Percentiles rank a stretch among this genome's conserved stretches.
Evolutionary conservation across 306 rosid species (phyloP).

Genomic region (Glycine soja): DNA sequence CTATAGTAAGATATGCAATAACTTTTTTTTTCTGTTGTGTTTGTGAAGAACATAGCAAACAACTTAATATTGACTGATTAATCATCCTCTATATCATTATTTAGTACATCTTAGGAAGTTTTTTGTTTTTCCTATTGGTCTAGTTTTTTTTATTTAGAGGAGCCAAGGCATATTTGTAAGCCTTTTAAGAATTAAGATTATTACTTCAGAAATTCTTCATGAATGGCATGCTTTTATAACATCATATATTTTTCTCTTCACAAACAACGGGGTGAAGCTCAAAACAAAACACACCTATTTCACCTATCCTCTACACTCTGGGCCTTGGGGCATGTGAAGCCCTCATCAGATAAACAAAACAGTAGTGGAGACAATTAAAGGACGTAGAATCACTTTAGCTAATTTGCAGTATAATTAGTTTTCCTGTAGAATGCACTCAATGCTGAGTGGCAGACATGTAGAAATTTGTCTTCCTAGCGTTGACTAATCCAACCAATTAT

Average conservation of each 20-base stretch:
- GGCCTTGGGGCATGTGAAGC: too few relatives aligned
- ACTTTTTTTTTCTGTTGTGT: neutral
- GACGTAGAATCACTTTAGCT: neutral
- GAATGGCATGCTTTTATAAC: neutral
- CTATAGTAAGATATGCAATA: conserved; percentile 28
- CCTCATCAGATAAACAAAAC: neutral
- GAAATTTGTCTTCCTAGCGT: neutral
- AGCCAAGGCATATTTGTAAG: neutral
- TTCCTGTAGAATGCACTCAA: neutral
- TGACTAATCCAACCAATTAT: neutral
- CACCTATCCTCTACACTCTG: neutral
- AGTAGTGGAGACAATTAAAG: neutral
- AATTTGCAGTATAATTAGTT: neutral
- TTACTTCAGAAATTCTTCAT: neutral
- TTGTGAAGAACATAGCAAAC: conserved; percentile 7
- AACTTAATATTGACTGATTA: neutral
- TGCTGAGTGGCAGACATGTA: neutral
- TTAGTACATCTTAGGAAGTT: neutral
- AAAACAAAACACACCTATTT: neutral
- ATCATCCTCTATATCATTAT: too few relatives aligned
- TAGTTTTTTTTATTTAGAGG: neutral
- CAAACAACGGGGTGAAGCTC: neutral
- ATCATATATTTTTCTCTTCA: neutral
- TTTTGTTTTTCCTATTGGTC: too few relatives aligned
- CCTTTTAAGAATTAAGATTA: too few relatives aligned